Percentiles rank a stretch among this genome's conserved stretches.
phyloP scores from a whole-genome alignment of 2,329 filamentous ascomycete genomes.

The Nemania sp. region DNA sequence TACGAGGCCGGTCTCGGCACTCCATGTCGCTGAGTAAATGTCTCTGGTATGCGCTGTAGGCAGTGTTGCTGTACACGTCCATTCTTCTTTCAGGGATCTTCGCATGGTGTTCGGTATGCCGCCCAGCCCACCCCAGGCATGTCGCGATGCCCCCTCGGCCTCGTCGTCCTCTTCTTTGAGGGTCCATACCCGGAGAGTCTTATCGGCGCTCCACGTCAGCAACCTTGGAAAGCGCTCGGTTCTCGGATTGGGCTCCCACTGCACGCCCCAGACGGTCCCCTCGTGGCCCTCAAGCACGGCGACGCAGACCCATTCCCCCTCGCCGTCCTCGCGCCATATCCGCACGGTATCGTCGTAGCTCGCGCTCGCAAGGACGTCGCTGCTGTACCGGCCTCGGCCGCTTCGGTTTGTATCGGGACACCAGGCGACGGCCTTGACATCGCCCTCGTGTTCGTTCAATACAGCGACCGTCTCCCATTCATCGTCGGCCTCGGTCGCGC shows the following conservation, averaged over 20 bases:
- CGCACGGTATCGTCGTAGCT: conserved; percentile 93
- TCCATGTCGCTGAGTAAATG: conserved; percentile 87
- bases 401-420: conserved; percentile 68
- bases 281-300: conserved; percentile 77
- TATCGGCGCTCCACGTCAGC: conserved; percentile 83
- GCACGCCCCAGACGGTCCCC: conserved; percentile 88
- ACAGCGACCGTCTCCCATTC: conserved; percentile 98
- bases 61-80: conserved; percentile 76
- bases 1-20: conserved; percentile 71
- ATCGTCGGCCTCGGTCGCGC: conserved; percentile 73
- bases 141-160: conserved; percentile 41
- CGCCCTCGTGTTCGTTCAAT: conserved; percentile 89
- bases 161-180: conserved; percentile 59
- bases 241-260: conserved; percentile 62
- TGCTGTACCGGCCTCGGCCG: conserved; percentile 52
- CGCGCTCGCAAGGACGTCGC: conserved; percentile 81
- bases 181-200: conserved; percentile 78
- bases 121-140: conserved; percentile 50
- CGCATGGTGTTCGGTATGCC: conserved; percentile 91
- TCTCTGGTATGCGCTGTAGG: conserved; percentile 77
- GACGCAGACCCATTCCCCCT: conserved; percentile 90
- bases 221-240: conserved; percentile 61
- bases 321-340: conserved; percentile 85
- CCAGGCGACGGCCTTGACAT: conserved; percentile 95
- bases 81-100: conserved; percentile 75